Percentiles rank a stretch among this genome's conserved stretches.
Evolutionary conservation across 176 grass and related monocot species (phyloP).

Genomic region (Echinochloa phyllopogon): DNA sequence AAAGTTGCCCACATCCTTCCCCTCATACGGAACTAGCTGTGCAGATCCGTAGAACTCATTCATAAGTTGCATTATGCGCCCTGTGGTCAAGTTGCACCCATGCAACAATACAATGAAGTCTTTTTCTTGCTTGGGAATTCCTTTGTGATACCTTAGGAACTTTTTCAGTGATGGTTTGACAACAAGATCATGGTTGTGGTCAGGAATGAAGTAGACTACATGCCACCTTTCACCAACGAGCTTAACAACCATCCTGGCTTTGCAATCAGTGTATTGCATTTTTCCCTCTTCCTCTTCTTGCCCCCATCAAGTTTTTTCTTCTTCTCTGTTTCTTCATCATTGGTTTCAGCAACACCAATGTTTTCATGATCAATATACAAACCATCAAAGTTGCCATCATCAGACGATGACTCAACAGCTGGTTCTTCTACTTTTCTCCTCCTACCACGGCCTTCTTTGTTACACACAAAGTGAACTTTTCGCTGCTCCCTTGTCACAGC

Average conservation of each 20-base stretch:
- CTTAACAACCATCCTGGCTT: not conserved
- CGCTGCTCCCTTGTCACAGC: not conserved
- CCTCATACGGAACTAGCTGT: not conserved
- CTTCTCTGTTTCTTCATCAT: not conserved
- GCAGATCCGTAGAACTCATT: not conserved
- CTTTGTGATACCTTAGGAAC: not conserved
- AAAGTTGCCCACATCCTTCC: not conserved
- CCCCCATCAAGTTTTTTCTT: no score
- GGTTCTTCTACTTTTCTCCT: not conserved
- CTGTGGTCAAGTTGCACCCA: not conserved
- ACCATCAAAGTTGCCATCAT: no score
- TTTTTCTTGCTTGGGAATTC: not conserved
- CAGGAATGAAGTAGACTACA: not conserved
- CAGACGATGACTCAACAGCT: not conserved
- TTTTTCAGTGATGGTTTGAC: not conserved
- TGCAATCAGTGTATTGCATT: not conserved
- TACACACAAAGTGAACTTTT: not conserved
- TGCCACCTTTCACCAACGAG: not conserved
- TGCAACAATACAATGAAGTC: not conserved
- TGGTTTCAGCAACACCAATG: not conserved
- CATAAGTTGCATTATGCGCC: not conserved
- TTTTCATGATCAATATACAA: no score
- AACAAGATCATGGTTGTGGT: not conserved
- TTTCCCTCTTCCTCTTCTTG: no score
- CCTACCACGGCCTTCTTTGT: not conserved